Conservation (phyloP, 768 basidiomycete genomes). For the Psilocybe subaeruginosa region DNA sequence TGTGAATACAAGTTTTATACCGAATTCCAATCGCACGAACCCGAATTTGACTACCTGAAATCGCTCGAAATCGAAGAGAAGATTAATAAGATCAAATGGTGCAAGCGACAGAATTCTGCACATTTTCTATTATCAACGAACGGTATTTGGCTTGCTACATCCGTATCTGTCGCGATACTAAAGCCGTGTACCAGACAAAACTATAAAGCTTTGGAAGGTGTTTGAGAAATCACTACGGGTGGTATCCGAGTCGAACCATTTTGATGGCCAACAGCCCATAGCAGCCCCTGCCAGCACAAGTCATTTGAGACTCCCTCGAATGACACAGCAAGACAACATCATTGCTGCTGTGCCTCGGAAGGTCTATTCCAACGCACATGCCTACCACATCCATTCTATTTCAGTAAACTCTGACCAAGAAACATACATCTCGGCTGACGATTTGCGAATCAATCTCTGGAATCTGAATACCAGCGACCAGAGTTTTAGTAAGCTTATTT, state of each 20-base stretch:
- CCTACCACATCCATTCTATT: constrained; percentile 99
- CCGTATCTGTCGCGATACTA: constrained; percentile 5
- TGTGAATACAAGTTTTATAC: constrained; percentile 99
- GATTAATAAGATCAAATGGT: constrained; percentile 99
- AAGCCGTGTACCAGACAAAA: constrained; percentile 76
- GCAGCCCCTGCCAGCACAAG: constrained; percentile 59
- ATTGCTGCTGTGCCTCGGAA: constrained; percentile 98
- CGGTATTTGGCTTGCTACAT: constrained; percentile 54
- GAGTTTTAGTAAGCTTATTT: constrained; percentile 85
- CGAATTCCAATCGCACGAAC: constrained; percentile 99
- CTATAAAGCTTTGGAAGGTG: constrained; percentile 99
- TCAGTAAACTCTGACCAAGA: constrained; percentile 99
- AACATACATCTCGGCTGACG: constrained; percentile 99
- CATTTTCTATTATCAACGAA: constrained; percentile 98
- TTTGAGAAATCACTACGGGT: constrained; percentile 97
- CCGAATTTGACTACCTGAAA: constrained; percentile 99
- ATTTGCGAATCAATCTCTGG: constrained; percentile 97
- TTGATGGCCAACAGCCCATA: constrained; percentile 73
- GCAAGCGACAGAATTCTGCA: constrained; percentile 95
- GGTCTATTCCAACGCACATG: constrained; percentile 98
- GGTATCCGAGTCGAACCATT: constrained; percentile 95
- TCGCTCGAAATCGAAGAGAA: constrained; percentile 99
- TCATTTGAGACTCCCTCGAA: constrained; percentile 85
- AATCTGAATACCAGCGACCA: constrained; percentile 98
- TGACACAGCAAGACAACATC: constrained; percentile 95